Evolutionary conservation across 306 rosid species (phyloP), one percentile per base, ranked within the genome.

Genomic region (Erythrophleum fordii): DNA sequence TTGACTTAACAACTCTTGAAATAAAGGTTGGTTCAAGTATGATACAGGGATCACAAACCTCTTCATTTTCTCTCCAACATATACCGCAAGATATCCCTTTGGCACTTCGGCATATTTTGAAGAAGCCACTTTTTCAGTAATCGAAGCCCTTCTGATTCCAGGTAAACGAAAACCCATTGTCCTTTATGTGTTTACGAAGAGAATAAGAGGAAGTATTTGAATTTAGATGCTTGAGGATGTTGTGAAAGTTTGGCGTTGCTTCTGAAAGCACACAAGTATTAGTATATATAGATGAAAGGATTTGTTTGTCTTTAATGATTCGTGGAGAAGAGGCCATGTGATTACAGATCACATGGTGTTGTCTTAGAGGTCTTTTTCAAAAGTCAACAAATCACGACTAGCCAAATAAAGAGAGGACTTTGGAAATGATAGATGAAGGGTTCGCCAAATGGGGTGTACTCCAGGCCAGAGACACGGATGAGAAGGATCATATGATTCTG

Each of bases 21-120:
- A 76, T 17, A 48, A 5, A 26, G 75, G 80, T 17, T 74, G 28
- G 22, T 66, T 81, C 80, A 81, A 65, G 70, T n/a, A 74, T 13
- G 84, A 74, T 13, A 65, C 9, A 0, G 80, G 84, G 13, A 81
- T 34, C 46, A 74, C 60, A 9, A 64, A 65, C 25, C 84, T 28
- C 51, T 42, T 81, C 76, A 35, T 65, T 53, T 81, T 65, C n/a
- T 81, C 84, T 14, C 84, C 84, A 7, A 81, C 71, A 20, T 53
- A 65, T 3, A 81, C 59, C 14, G 70, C 65, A 14, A 81, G 35
- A 61, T 66, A 41, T 3, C 80, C 84, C 11, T 52, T 81, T 28
- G 75, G 69, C 14, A 80, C 69, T 10, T 68, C 82, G 6, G 12
- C 23, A 18, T 44, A n/a, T 9, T 26, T 58, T 17, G 56, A 51